Base-by-base conservation (phyloP, 192 early-diverging fungal species). In the Paraglomus brasilianum region DNA sequence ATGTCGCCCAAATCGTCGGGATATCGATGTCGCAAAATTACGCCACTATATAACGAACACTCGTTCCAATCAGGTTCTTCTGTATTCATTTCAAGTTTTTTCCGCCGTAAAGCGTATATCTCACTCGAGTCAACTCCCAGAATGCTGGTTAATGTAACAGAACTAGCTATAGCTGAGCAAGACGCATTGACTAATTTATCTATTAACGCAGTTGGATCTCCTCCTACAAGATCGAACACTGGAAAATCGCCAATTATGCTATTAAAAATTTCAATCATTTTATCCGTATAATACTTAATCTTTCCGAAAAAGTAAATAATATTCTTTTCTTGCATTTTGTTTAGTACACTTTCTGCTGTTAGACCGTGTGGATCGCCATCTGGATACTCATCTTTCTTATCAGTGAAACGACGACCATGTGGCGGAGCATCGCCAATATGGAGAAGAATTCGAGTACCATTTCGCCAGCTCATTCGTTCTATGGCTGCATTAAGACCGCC, bases 251-350 rank as follows among this genome's bases (percentile, higher is more conserved):
- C 66, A 67, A 67, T 52, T 67, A 67, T 67, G 8, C 40, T 22
- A 14, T 42, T 30, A 21, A 72, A 72, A 30, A 72, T 24, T 8
- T 39, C 4, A 36, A 72, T 14, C 70, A 72, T 72, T 6, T 48
- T 17, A 15, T 72, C 47, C 6, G 70, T 72, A 13, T 50, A 11
- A 21, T 41, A 2, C 13, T 45, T 72, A 36, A 72, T 61, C 40
- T 72, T 72, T 43, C 59, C 60, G 45, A 72, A 72, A 61, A 51
- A 61, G n/a, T 72, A 72, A 19, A 72, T n/a, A 5, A 72, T 59
- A 4, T 42, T 63, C 24, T 48, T 24, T 17, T 40, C 30, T 42
- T 66, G 24, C 60, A 72, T 50, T 15, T 45, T 55, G 9, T 14
- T 17, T 14, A 72, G 5, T 17, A 72, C 47, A 15, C 22, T 44